Conservation (phyloP, 2,329 filamentous ascomycete species). For the Simplicillium sp. region DNA sequence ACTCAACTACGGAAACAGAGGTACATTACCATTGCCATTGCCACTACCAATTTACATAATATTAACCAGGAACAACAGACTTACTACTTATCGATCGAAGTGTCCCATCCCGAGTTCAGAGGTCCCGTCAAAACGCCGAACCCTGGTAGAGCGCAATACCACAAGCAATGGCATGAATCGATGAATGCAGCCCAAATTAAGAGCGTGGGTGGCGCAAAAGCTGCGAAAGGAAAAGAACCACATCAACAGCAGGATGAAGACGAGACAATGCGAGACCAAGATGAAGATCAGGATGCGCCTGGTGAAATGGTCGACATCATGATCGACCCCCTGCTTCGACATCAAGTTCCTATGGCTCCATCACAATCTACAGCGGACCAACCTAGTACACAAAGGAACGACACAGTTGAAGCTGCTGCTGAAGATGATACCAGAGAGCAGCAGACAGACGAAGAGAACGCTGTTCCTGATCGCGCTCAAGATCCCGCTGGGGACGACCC, state of each 20-base stretch:
- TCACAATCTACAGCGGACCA: no score
- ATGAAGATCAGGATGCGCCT: conserved; percentile 18
- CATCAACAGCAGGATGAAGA: conserved; percentile 19
- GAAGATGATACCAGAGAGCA: conserved; percentile 7
- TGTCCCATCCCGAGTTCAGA: conserved; percentile 48
- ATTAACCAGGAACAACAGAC: conserved; percentile 33
- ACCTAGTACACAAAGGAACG: neutral
- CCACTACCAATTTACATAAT: no score
- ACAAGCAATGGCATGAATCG: conserved; percentile 28
- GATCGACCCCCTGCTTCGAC: conserved; percentile 13
- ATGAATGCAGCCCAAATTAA: neutral
- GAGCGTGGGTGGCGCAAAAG: neutral
- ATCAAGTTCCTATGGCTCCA: conserved; percentile 4
- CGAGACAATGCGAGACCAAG: conserved; percentile 19
- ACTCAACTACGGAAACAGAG: conserved; percentile 54
- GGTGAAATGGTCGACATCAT: conserved; percentile 19
- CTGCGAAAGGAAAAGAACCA: conserved; percentile 7
- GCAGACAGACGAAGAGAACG: neutral
- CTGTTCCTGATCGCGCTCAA: no score
- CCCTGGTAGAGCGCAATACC: conserved; percentile 35
- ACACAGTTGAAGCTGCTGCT: conserved; percentile 5
- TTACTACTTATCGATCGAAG: conserved; percentile 54
- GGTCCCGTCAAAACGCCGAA: conserved; percentile 20
- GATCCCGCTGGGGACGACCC: no score
- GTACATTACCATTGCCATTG: conserved; percentile 21